Conservation (phyloP, 1,284 basidiomycete genomes). For the Apiotrichum porosum region DNA sequence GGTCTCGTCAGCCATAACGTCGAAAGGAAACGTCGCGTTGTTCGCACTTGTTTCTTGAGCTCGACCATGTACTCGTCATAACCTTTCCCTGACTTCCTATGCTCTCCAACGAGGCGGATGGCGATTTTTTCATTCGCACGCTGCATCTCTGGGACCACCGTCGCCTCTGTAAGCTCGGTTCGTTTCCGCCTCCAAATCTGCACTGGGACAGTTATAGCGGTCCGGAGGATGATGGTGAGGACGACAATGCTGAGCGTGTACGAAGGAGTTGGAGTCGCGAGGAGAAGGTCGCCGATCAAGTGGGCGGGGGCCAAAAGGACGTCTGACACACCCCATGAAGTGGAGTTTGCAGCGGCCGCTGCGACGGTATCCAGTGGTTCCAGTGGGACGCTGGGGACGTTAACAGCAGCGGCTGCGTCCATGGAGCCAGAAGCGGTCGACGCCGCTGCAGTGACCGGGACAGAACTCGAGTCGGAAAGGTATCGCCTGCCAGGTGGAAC, state of each 20-base stretch:
- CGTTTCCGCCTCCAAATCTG: slow-evolving; percentile 51
- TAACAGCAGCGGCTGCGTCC: too few relatives aligned
- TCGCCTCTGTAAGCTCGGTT: slow-evolving; percentile 36
- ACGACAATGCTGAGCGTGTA: slow-evolving; percentile 50
- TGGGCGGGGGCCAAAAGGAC: too few relatives aligned
- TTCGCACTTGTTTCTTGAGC: slow-evolving; percentile 43
- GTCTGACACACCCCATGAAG: too few relatives aligned
- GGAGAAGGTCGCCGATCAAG: slow-evolving; percentile 15
- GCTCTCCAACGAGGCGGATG: slow-evolving; percentile 34
- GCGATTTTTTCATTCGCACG: slow-evolving; percentile 45
- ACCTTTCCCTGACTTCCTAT: slow-evolving; percentile 38
- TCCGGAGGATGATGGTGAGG: slow-evolving; percentile 50
- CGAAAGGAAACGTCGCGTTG: too few relatives aligned
- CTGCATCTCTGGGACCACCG: slow-evolving; percentile 50
- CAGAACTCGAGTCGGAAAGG: too few relatives aligned
- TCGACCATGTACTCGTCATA: slow-evolving; percentile 49
- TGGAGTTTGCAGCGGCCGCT: too few relatives aligned
- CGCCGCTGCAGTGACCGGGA: too few relatives aligned
- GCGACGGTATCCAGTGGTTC: too few relatives aligned
- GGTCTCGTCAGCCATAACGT: too few relatives aligned
- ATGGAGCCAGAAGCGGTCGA: too few relatives aligned
- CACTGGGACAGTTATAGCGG: slow-evolving; percentile 50
- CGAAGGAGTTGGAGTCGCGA: slow-evolving; percentile 31
- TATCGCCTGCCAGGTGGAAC: too few relatives aligned
- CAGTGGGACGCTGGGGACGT: too few relatives aligned